Evolutionary conservation across 2,329 filamentous ascomycete genomes (phyloP).

Genomic region (Colletotrichum cordylinicola): DNA sequence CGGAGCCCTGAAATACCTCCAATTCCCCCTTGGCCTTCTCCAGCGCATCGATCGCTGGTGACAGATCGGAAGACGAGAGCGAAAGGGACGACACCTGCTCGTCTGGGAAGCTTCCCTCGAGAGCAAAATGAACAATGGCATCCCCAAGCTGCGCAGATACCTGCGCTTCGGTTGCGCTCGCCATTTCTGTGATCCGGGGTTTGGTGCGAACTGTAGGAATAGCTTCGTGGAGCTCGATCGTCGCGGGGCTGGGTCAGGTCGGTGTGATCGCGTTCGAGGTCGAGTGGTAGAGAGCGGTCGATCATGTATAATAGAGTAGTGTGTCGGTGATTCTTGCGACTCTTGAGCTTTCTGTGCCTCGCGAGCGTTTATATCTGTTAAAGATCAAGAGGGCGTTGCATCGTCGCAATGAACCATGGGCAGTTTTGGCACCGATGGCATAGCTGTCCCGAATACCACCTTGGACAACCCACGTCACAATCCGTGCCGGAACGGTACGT

Average conservation of each 20-base stretch:
- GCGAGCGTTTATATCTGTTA: neutral
- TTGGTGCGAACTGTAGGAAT: neutral
- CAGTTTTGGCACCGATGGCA: neutral
- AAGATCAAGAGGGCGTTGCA: neutral
- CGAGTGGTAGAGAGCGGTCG: neutral
- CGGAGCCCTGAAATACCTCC: constrained; percentile 36
- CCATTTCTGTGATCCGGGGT: constrained; percentile 28
- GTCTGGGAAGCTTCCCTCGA: constrained; percentile 45
- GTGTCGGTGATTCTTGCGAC: neutral
- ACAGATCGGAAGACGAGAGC: constrained; percentile 42
- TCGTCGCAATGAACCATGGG: neutral
- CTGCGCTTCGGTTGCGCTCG: constrained; percentile 32
- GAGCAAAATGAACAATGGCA: constrained; percentile 45
- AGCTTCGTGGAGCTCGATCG: neutral
- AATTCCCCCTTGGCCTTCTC: constrained; percentile 39
- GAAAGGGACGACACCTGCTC: constrained; percentile 41
- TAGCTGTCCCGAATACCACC: constrained; percentile 18
- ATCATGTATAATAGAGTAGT: neutral
- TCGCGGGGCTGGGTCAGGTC: neutral
- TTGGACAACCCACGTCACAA: constrained; percentile 17
- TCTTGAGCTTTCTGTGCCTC: neutral
- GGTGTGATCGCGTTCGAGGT: neutral
- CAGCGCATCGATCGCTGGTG: constrained; percentile 45
- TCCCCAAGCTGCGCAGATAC: constrained; percentile 36
- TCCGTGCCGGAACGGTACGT: neutral